A percentile compares a stretch with the other conserved stretches of the same genome.
These are phyloP conservation scores for Solanum piurae DNA, from an alignment of 257 asterid species.

Conservation along the genomic window DNA sequence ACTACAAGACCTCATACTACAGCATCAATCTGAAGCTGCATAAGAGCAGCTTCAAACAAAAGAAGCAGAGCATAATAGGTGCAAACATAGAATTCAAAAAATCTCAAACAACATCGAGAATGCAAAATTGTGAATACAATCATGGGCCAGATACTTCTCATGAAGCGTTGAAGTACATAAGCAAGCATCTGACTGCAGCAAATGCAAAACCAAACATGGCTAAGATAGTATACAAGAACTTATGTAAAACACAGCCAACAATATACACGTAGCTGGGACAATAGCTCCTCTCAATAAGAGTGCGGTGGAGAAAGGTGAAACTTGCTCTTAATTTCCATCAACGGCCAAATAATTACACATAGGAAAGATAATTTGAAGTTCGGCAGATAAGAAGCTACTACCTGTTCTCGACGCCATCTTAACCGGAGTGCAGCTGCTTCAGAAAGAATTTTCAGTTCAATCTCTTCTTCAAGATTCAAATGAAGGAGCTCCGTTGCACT, in stretches of 20 bases:
- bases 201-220: not conserved
- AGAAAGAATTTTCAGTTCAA: slow-evolving; percentile 73
- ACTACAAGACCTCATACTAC: not conserved
- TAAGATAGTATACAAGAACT: not conserved
- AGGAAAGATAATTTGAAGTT: not conserved
- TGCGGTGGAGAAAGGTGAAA: not conserved
- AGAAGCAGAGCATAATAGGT: not conserved
- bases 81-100: not conserved
- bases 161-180: not conserved
- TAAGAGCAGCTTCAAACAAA: not conserved
- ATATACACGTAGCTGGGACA: not conserved
- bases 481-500: slow-evolving; percentile 93
- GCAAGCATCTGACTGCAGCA: not conserved
- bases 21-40: not conserved
- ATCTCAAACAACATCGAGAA: not conserved
- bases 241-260: not conserved
- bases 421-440: slow-evolving; percentile 82
- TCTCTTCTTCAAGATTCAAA: slow-evolving; percentile 86
- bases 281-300: not conserved
- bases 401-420: slow-evolving; percentile 89
- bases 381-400: slow-evolving; percentile 3
- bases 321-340: not conserved
- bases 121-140: not conserved
- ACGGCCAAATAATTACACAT: not conserved
- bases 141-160: not conserved